Evolutionary conservation across 345 rosid species (phyloP), one percentile per base, ranked within the genome.

Genomic region (Leavenworthia alabamica): DNA sequence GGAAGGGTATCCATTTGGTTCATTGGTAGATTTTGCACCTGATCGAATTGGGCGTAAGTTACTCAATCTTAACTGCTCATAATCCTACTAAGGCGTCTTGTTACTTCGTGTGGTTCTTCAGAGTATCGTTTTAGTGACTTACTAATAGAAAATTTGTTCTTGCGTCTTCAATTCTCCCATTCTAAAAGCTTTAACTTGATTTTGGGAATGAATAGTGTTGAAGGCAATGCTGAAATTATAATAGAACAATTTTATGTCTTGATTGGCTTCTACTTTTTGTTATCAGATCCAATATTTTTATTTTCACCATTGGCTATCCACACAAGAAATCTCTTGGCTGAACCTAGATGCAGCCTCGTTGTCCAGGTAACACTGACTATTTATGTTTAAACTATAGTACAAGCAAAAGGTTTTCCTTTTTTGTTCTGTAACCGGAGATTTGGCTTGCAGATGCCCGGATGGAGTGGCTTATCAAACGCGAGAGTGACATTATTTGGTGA

Each of bases 401-500:
- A 11, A 57, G 26, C 15, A 20, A 71, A 36, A 49, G 41, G 8
- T 9, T 40, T 15, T 24, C n/a, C 20, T 40, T 49, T 33, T 17
- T 41, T 27, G 37, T 71, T 45, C 35, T 64, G 47, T 47, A 33
- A 71, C 33, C 46, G 14, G 52, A 32, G 56, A 46, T 62, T 73
- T 74, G 43, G 2, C 17, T 75, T 61, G 26, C 72, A 93, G 99
- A 83, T 93, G 52, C 99, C 97, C 8, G 97, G 97, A 48, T 87
- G 97, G 97, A 93, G 95, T 75, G 80, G 97, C 83, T 86, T 93
- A 73, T 93, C 97, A 19, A 93, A 90, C 72, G 99, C 99, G 33
- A 86, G 99, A 55, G 99, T 89, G 60, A 90, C 99, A 49, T 78
- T 93, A 23, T 93, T 93, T 77, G 99, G 99, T n/a, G 97, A 93